Evolutionary conservation across 768 basidiomycete species (phyloP), one percentile per base, ranked within the genome.

Genomic region (Naganishia vaughanmartiniae): DNA sequence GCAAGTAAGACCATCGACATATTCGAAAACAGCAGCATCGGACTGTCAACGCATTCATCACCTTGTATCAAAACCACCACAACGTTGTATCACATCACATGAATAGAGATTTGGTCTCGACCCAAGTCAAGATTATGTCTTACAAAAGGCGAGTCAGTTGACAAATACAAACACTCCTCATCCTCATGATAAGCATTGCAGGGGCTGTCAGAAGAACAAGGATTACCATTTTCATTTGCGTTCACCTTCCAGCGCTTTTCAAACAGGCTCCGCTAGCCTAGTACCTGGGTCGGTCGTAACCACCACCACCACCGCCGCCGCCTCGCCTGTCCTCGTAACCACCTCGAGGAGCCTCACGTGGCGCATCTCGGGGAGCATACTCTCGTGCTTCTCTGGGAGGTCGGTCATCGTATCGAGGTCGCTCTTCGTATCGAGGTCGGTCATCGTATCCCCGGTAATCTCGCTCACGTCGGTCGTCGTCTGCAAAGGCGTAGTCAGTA

Each of bases 351-450:
- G 75, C 68, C 79, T 89, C 88, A 82, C 54, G 60, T 19, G 60
- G 60, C 10, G 60, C 36, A 42, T 67, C 56, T 19, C 66, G 45
- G 19, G 60, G 54, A 33, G 42, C 68, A 45, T 63, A 63, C 2
- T 63, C 60, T 24, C 60, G 60, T 15, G 60, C 17, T 45, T 63
- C 60, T 28, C 60, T 3, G 4, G 72, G 63, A 42, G 66, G 66
- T 69, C 73, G 70, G 48, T 69, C 67, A 48, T 73, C 73, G 54
- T 91, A 89, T 88, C 89, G 89, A 84, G 89, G 89, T 80, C 90
- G 89, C 82, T 90, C 89, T 88, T 88, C 88, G 88, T 89, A 87
- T 31, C 56, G 68, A 28, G 72, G 39, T 66, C 84, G 79, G 65
- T 84, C 76, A 46, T 80, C 78, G 26, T 82, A 83, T 24, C 75